Evolutionary conservation across 2,329 filamentous ascomycete species (phyloP), one percentile per base, ranked within the genome.

Genomic region (Cryoendolithus antarcticus): DNA sequence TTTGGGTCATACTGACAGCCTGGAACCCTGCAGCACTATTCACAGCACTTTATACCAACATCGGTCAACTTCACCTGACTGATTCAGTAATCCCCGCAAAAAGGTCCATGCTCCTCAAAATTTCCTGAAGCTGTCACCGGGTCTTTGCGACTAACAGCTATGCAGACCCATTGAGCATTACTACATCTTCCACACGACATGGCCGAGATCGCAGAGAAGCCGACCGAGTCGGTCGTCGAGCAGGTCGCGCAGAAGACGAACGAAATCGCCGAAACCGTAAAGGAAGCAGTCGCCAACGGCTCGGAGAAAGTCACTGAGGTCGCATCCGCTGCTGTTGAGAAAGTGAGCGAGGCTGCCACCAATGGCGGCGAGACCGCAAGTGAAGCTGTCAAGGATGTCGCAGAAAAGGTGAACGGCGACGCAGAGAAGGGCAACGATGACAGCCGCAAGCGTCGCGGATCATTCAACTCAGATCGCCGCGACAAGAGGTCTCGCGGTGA

Each of bases 201-300:
- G 41, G 40, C 41, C 35, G 38, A 45, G 32, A 41, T 38, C 36
- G 38, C 37, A 27, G 41, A 48, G 33, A 40, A 40, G 36, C 36
- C 41, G 30, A 35, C 40, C 12, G 39, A 40, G 38, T 34, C 37
- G 30, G 39, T 38, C 13, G 42, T 37, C 12, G 42, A 39, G 30
- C 37, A 44, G 36, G 39, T 41, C 19, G 37, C 40, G 27, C 44
- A 48, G 34, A 46, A 46, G 44, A 34, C 43, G 19, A 40, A 43
- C 44, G 48, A 45, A 30, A 44, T 41, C 40, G 35, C 34, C 34
- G 38, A 34, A 24, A 36, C 32, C 27, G 40, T 45, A n/a, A 43
- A 39, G 39, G 15, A 39, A 28, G 34, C 34, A 30, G 15, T 19
- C 15, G 15, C 15, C 15, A 19, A 19, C 15, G 15, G 15, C 15